Percentiles rank a stretch among this genome's conserved stretches.
phyloP scores from a whole-genome alignment of 2,329 filamentous ascomycete genomes.

The Pseudogymnoascus sp. region DNA sequence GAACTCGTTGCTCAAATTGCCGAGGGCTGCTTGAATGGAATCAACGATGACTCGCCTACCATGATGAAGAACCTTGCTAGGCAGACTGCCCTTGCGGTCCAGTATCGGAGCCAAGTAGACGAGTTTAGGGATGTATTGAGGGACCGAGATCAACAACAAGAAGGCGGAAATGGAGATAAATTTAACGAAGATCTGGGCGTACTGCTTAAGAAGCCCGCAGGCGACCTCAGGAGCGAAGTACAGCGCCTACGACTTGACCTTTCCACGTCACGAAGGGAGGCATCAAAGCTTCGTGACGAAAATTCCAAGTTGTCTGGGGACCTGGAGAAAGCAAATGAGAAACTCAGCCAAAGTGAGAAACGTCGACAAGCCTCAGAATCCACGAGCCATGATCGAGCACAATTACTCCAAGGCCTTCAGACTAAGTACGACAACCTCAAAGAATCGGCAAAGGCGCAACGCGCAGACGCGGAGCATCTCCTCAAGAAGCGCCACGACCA shows the following conservation, averaged over 20 bases:
- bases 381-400: conserved; percentile 37
- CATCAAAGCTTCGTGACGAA: conserved; percentile 23
- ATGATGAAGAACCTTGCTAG: conserved; percentile 46
- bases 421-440: conserved; percentile 47
- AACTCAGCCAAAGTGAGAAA: conserved; percentile 27
- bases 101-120: conserved; percentile 52
- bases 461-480: conserved; percentile 47
- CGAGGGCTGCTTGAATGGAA: conserved; percentile 29
- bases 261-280: conserved; percentile 33
- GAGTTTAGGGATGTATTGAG: conserved; percentile 47
- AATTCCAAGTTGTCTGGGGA: conserved; percentile 25
- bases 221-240: conserved; percentile 45
- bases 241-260: conserved; percentile 43
- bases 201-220: conserved; percentile 43
- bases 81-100: conserved; percentile 48
- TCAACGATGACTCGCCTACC: conserved; percentile 38
- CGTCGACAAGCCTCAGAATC: conserved; percentile 38
- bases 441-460: conserved; percentile 43
- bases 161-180: conserved; percentile 18
- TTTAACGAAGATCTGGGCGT: conserved; percentile 28
- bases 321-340: conserved; percentile 25
- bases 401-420: conserved; percentile 41
- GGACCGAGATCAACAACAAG: conserved; percentile 29
- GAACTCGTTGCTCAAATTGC: conserved; percentile 52
- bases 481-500: conserved; percentile 48